Evolutionary conservation across 2,329 filamentous ascomycete species (phyloP), one percentile per base, ranked within the genome.

Genomic region (Sporothrix variecibatus): DNA sequence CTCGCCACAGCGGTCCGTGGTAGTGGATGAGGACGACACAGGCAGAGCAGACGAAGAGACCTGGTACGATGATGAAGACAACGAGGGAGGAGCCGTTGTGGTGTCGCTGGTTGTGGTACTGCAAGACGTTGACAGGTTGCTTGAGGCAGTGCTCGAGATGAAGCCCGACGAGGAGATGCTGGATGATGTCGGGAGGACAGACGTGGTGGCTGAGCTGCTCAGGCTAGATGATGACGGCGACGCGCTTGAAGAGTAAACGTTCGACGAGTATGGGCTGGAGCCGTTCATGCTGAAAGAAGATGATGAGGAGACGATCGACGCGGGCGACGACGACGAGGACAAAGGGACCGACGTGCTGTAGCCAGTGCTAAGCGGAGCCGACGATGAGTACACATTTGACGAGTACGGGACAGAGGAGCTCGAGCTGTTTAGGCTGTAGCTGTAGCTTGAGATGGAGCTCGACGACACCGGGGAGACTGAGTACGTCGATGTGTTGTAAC

Each of bases 1-100:
- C n/a, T 71, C 49, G 49, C 34, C 43, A 60, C 75, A 75, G 4
- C 23, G 23, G 23, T 38, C 67, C 2, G 67, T 53, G 3, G 7
- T 49, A 5, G 28, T 34, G 7, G 53, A 31, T 2, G 60, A 40
- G 6, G 72, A 73, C n/a, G 46, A 46, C 15, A 28, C 53, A 1
- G 43, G 20, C 8, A 49, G 28, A 2, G 65, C 49, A 20, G 70
- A 40, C 26, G 62, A 67, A 23, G 38, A 12, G 38, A 17, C 5
- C 43, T 49, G 43, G 15, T 26, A 34, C 20, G 38, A 34, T 1
- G 31, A 38, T n/a, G 38, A 67, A 11, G 38, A 46, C n/a, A 38
- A 67, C 6, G 40, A 26, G 15, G 38, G n/a, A 46, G 40, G 62
- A 28, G 23, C 38, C 15, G 62, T 43, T 5, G 38, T 67, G 11